Evolutionary conservation across 768 basidiomycete species (phyloP).

Genomic region (Termitomyces sp.): DNA sequence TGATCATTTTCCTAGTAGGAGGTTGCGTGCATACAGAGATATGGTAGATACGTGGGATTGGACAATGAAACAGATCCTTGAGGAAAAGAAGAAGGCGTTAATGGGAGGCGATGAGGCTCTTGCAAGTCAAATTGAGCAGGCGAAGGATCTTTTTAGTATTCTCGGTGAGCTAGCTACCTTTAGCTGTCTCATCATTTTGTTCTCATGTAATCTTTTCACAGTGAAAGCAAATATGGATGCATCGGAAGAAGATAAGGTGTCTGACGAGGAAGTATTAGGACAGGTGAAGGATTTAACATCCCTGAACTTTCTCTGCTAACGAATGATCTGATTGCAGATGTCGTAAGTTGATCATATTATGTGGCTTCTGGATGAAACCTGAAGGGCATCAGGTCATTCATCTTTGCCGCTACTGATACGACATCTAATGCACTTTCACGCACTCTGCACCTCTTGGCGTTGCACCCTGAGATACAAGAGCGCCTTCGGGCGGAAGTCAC

Average conservation of each 20-base stretch:
- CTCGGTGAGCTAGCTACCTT: slow-evolving; percentile 3
- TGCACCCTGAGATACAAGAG: slow-evolving; percentile 25
- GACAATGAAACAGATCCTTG: slow-evolving; percentile 4
- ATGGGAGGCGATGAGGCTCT: slow-evolving; percentile 9
- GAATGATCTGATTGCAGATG: slow-evolving; percentile 4
- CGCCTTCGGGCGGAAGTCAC: slow-evolving; percentile 33
- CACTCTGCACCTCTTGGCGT: slow-evolving; percentile 22
- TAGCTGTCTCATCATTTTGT: not conserved
- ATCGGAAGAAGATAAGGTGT: slow-evolving; percentile 20
- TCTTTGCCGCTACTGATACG: slow-evolving; percentile 29
- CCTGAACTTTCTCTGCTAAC: not conserved
- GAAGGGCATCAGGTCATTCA: slow-evolving; percentile 11
- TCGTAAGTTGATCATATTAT: slow-evolving; percentile 6
- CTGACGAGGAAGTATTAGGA: slow-evolving; percentile 23
- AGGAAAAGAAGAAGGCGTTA: slow-evolving; percentile 8
- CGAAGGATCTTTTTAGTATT: slow-evolving; percentile 11
- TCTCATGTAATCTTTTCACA: slow-evolving; percentile 5
- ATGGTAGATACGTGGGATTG: slow-evolving; percentile 6
- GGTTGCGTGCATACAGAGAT: not conserved
- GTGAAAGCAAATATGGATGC: slow-evolving; percentile 26
- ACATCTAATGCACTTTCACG: slow-evolving; percentile 26
- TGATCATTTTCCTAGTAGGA: slow-evolving; percentile 3
- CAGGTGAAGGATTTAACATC: slow-evolving; percentile 16
- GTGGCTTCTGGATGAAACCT: not conserved
- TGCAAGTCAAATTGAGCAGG: slow-evolving; percentile 3